A percentile compares a stretch with the other conserved stretches of the same genome.
Evolutionary conservation across 2,329 filamentous ascomycete genomes (phyloP).

Genomic region (Basipetospora chlamydospora): DNA sequence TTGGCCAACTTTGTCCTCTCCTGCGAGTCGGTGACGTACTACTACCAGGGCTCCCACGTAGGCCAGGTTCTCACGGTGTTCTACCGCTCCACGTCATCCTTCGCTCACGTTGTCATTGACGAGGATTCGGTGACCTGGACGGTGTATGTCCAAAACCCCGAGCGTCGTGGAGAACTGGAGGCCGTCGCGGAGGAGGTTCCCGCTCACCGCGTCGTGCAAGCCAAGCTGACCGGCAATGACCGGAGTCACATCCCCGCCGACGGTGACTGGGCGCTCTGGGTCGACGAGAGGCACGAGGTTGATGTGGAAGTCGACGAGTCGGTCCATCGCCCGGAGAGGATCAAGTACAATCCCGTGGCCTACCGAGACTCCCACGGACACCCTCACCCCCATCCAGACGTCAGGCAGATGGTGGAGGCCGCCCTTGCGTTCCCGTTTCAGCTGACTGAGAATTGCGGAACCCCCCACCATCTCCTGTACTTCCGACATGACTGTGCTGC

Average conservation of each 20-base stretch:
- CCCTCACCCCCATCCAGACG: neutral
- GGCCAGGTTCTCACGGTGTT: conserved; percentile 3
- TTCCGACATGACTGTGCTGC: neutral
- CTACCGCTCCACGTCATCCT: neutral
- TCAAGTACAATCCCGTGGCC: conserved; percentile 1
- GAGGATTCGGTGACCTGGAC: neutral
- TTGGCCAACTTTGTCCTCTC: neutral
- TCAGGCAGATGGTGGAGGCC: neutral
- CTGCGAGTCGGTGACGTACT: neutral
- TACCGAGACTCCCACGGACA: neutral
- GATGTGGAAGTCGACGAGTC: neutral
- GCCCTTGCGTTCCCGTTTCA: neutral
- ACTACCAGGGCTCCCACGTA: conserved; percentile 3
- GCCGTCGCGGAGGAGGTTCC: no score
- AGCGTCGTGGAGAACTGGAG: no score
- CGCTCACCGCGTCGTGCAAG: neutral
- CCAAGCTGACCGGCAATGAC: neutral
- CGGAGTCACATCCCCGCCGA: neutral
- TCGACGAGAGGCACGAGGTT: conserved; percentile 1
- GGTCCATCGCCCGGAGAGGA: neutral
- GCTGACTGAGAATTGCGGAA: conserved; percentile 6
- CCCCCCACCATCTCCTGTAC: conserved; percentile 5
- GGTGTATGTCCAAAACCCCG: no score
- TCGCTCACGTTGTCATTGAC: neutral
- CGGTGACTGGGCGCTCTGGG: conserved; percentile 2